A percentile compares a stretch with the other conserved stretches of the same genome.
Evolutionary conservation across 768 basidiomycete genomes (phyloP).

Genomic region (Lactifluus piperatus): DNA sequence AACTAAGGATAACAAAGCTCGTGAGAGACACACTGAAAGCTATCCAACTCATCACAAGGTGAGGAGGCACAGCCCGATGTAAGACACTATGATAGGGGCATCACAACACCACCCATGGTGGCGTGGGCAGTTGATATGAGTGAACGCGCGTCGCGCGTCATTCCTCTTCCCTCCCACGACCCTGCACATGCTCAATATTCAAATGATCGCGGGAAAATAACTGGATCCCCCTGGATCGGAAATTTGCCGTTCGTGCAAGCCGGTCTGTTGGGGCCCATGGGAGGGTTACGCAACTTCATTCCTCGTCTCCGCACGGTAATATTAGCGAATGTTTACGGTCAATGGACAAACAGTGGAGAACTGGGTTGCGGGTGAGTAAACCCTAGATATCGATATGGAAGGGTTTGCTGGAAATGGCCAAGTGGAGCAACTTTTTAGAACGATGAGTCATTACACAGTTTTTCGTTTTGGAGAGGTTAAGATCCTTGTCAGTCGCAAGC

Average conservation of each 20-base stretch:
- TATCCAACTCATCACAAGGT: conserved; percentile 5
- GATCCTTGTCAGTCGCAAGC: conserved; percentile 3
- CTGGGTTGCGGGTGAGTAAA: conserved; percentile 9
- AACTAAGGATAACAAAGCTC: too few species aligned
- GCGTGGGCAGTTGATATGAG: conserved; percentile 11
- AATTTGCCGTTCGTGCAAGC: not conserved
- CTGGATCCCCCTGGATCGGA: not conserved
- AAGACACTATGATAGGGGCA: conserved; percentile 16
- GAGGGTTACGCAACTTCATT: conserved; percentile 5
- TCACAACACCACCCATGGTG: conserved; percentile 18
- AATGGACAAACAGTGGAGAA: conserved; percentile 9
- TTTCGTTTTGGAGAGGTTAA: conserved; percentile 7
- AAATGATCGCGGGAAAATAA: conserved; percentile 13
- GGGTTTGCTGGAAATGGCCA: conserved; percentile 5
- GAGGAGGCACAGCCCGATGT: conserved; percentile 4
- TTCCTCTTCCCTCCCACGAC: conserved; percentile 14
- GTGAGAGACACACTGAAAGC: not conserved
- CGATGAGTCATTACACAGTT: conserved; percentile 2
- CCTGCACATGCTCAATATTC: conserved; percentile 5
- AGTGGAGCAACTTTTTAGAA: conserved; percentile 6
- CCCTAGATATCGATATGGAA: conserved; percentile 18
- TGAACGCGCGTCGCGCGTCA: conserved; percentile 15
- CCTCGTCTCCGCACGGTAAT: conserved; percentile 1
- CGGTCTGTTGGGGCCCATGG: not conserved
- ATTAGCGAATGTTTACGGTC: not conserved